Evolutionary conservation across 257 asterid genomes (phyloP).

Genomic region (Buddleja alternifolia): DNA sequence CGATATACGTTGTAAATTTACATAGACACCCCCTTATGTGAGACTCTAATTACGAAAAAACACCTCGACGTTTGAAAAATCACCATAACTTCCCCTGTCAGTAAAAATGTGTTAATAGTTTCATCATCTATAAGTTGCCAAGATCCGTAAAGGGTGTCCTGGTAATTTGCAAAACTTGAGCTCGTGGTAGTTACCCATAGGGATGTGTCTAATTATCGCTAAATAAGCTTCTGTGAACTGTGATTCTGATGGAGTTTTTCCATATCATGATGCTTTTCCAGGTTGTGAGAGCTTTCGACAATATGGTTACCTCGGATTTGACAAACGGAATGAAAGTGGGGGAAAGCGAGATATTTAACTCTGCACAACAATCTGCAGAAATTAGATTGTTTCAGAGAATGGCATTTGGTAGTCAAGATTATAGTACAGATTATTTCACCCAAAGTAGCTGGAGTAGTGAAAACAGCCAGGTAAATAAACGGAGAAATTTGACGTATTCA

Average conservation of each 20-base stretch:
- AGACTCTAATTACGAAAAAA: neutral
- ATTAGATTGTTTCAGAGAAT: slow-evolving; percentile 77
- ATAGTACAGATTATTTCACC: slow-evolving; percentile 69
- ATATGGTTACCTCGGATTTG: slow-evolving; percentile 63
- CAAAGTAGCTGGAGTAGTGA: slow-evolving; percentile 49
- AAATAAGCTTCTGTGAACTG: neutral
- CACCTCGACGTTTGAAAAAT: too few species aligned
- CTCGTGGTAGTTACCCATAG: too few species aligned
- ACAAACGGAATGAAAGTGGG: slow-evolving; percentile 91
- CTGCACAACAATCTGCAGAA: slow-evolving; percentile 85
- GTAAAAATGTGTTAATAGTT: too few species aligned
- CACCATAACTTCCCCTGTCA: too few species aligned
- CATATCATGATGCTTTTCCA: slow-evolving; percentile 31
- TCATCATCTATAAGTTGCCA: too few species aligned
- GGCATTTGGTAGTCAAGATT: slow-evolving; percentile 86
- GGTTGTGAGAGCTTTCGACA: slow-evolving; percentile 90
- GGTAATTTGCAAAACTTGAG: too few species aligned
- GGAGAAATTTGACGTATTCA: slow-evolving; percentile 26
- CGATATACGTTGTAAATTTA: neutral
- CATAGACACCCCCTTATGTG: too few species aligned
- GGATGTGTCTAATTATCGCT: too few species aligned
- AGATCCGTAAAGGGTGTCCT: too few species aligned
- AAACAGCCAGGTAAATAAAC: slow-evolving; percentile 32
- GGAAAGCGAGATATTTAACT: slow-evolving; percentile 71
- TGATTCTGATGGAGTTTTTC: slow-evolving; percentile 14